Base-by-base conservation (phyloP, 257 asterid species). In the Solanum chilense region DNA sequence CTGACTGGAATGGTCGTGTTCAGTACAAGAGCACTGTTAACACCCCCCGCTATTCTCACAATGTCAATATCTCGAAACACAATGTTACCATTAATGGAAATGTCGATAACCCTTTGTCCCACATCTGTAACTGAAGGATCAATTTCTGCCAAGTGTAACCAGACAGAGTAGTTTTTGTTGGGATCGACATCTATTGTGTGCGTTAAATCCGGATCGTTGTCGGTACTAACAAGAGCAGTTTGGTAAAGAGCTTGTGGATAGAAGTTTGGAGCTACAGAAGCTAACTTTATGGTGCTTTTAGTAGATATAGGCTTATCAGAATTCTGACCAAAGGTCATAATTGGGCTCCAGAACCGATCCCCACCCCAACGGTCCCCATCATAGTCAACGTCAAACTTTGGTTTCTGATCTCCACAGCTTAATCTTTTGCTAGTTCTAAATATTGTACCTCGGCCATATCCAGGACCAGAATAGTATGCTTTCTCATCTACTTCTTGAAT, bases 81-180 rank as follows among this genome's bases (percentile, higher is more conserved):
- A 76, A 70, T 33, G 86, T 91, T 97, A 29, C 99, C 99, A 88
- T 97, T 97, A 45, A 97, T 88, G 90, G 90, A 87, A 76, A 97
- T 87, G 58, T 96, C 94, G 86, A 97, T 90, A 45, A 97, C 95
- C 93, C 99, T 93, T 86, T 97, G 90, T 25, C 97, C 97, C n/a
- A 91, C 90, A 52, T 66, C 92, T 37, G 93, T 96, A 73, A 97
- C 92, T 9, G 93, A 87, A 86, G 95, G 90, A 85, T 96, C 99
- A 83, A 97, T 97, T 89, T 97, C 99, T 21, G 99, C 99, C 85
- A 96, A 97, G 88, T 97, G 99, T 70, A 97, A 89, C 99, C 99
- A 97, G 21, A 97, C 88, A 35, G 98, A 97, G 92, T 94, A 97
- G 83, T 96, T 97, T 87, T 94, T 93, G 74, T 92, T 90, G 77